Percentiles rank a stretch among this genome's conserved stretches.
These are phyloP conservation scores for Cyclaneusma minus DNA, from an alignment of 2,329 filamentous ascomycete species.

Conservation along the genomic window DNA sequence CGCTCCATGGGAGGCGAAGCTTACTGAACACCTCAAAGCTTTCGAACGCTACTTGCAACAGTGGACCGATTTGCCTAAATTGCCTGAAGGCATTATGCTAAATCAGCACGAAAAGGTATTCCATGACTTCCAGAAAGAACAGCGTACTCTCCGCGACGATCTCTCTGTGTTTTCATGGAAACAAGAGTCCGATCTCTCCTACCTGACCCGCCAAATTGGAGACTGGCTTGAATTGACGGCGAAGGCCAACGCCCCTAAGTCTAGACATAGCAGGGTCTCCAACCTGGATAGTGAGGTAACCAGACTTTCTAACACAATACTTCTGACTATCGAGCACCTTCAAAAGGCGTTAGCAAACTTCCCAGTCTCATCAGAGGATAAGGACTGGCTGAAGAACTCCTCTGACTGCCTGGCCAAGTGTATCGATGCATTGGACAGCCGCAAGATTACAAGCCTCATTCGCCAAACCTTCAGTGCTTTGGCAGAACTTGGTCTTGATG, in stretches of 20 bases:
- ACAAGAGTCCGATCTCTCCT: too few species aligned
- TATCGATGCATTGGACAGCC: slow-evolving; percentile 14
- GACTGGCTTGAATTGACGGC: too few species aligned
- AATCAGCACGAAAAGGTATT: slow-evolving; percentile 22
- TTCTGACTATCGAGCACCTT: slow-evolving; percentile 66
- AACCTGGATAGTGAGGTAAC: slow-evolving; percentile 43
- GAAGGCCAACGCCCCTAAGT: too few species aligned
- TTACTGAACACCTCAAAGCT: too few species aligned
- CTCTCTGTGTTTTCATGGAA: too few species aligned
- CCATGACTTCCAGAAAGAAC: slow-evolving; percentile 20
- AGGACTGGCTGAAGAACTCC: slow-evolving; percentile 41
- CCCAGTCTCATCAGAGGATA: slow-evolving; percentile 42
- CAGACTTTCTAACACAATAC: slow-evolving; percentile 54
- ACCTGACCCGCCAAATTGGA: too few species aligned
- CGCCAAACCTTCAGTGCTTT: slow-evolving; percentile 28
- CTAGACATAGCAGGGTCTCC: too few species aligned
- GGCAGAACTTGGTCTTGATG: slow-evolving; percentile 25
- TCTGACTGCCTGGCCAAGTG: slow-evolving; percentile 9
- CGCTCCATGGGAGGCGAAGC: slow-evolving; percentile 26
- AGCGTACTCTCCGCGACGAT: too few species aligned
- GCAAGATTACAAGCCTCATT: slow-evolving; percentile 19
- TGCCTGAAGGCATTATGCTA: slow-evolving; percentile 36
- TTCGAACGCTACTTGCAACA: slow-evolving; percentile 28
- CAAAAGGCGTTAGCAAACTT: slow-evolving; percentile 37
- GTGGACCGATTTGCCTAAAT: slow-evolving; percentile 25